phyloP scores from a whole-genome alignment of 257 asterid species.

The Lycium barbarum region DNA sequence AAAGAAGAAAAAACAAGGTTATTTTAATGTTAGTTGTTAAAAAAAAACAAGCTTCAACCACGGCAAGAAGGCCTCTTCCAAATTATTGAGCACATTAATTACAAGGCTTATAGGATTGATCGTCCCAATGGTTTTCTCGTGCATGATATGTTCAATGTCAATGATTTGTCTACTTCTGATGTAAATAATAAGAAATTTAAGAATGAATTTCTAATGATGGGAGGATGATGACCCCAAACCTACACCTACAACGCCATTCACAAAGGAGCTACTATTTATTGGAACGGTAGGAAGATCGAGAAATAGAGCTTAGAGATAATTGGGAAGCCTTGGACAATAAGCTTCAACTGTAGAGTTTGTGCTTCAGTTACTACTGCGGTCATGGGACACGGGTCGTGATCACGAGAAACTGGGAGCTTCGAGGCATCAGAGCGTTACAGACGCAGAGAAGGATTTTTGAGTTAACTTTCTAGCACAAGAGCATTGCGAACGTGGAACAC shows the following conservation, averaged over 20 bases:
- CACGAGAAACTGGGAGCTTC: neutral
- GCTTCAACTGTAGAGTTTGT: neutral
- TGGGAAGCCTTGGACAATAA: neutral
- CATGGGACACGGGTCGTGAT: neutral
- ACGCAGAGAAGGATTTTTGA: neutral
- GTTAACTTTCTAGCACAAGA: neutral
- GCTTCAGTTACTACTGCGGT: neutral
- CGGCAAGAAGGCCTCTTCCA: neutral
- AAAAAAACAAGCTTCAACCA: neutral
- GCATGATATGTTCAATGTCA: neutral
- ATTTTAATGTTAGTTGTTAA: neutral
- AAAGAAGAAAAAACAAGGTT: neutral
- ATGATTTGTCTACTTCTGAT: neutral
- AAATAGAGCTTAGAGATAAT: neutral
- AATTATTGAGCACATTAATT: neutral
- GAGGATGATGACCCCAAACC: neutral
- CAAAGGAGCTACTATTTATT: neutral
- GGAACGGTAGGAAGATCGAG: neutral
- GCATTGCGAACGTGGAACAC: no score
- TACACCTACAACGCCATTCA: neutral
- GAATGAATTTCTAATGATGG: neutral
- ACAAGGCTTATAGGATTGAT: no score
- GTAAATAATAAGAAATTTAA: no score
- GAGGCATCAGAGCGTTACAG: neutral
- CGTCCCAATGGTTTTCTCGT: no score